phyloP scores from a whole-genome alignment of 1,284 basidiomycete genomes.

The Moniliophthora roreri region DNA sequence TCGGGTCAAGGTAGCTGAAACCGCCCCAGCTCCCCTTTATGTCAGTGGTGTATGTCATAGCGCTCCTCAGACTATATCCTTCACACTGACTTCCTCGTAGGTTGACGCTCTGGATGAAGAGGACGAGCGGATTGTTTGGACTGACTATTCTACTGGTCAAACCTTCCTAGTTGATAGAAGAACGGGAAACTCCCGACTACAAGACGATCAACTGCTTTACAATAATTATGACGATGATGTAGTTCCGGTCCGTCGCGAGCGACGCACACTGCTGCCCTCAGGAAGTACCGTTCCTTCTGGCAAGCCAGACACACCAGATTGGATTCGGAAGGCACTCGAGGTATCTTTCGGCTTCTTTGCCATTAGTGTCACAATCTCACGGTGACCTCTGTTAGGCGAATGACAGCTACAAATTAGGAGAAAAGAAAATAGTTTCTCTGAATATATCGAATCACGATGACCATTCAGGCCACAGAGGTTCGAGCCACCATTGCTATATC shows the following conservation, averaged over 20 bases:
- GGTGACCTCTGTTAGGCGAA: slow-evolving; percentile 40
- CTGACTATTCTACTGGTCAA: slow-evolving; percentile 64
- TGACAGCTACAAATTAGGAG: slow-evolving; percentile 42
- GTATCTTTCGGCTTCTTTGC: slow-evolving; percentile 22
- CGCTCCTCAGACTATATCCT: background rate
- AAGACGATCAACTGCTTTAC: slow-evolving; percentile 22
- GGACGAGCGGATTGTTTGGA: slow-evolving; percentile 55
- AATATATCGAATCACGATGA: background rate
- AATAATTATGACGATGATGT: slow-evolving; percentile 12
- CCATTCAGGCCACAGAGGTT: background rate
- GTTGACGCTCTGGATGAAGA: slow-evolving; percentile 17
- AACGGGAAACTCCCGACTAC: slow-evolving; percentile 56
- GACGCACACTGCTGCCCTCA: slow-evolving; percentile 25
- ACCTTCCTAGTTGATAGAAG: slow-evolving; percentile 68
- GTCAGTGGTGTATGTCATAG: slow-evolving; percentile 10
- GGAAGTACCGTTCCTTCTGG: background rate
- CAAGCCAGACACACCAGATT: slow-evolving; percentile 36
- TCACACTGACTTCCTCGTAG: slow-evolving; percentile 8
- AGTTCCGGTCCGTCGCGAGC: slow-evolving; percentile 3
- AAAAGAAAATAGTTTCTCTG: slow-evolving; percentile 46
- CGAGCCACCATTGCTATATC: background rate
- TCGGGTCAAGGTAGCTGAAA: slow-evolving; percentile 12
- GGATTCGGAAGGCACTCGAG: slow-evolving; percentile 51
- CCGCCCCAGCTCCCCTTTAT: slow-evolving; percentile 13
- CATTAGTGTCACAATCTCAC: slow-evolving; percentile 7